Percentiles rank a stretch among this genome's conserved stretches.
Conservation (phyloP, 2,329 filamentous ascomycete species). For the Colletotrichum orchidophilum region DNA sequence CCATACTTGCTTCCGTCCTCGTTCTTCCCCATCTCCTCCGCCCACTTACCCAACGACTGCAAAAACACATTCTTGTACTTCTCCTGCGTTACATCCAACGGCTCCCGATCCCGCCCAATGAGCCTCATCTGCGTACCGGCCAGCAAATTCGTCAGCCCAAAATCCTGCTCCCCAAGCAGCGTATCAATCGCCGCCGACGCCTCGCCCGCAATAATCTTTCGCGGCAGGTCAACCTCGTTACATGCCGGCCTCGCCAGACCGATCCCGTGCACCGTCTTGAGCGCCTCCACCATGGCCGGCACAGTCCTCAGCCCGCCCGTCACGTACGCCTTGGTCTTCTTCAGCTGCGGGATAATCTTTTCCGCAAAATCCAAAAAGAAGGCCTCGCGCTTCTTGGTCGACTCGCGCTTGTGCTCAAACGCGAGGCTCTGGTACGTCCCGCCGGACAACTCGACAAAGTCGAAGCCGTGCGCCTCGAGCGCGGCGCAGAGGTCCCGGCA, state of each 20-base stretch:
- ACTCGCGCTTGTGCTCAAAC: slow-evolving; percentile 62
- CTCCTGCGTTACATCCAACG: slow-evolving; percentile 42
- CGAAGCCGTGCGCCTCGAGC: slow-evolving; percentile 58
- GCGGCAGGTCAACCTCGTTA: slow-evolving; percentile 43
- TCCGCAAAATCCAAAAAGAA: slow-evolving; percentile 71
- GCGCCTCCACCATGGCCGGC: slow-evolving; percentile 65
- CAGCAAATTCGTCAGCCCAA: slow-evolving; percentile 46
- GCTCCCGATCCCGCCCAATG: slow-evolving; percentile 43
- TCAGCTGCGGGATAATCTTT: slow-evolving; percentile 52
- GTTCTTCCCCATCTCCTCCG: slow-evolving; percentile 42
- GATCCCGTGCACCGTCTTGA: slow-evolving; percentile 67
- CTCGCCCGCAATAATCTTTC: slow-evolving; percentile 45
- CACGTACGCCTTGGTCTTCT: slow-evolving; percentile 65
- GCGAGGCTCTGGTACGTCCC: slow-evolving; percentile 67
- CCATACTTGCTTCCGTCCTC: slow-evolving; percentile 43
- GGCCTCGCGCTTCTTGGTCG: slow-evolving; percentile 63
- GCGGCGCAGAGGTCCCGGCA: slow-evolving; percentile 55
- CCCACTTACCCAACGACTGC: slow-evolving; percentile 42
- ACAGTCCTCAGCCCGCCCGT: slow-evolving; percentile 67
- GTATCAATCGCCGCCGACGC: slow-evolving; percentile 58
- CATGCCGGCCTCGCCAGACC: slow-evolving; percentile 57
- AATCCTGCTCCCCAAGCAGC: slow-evolving; percentile 60
- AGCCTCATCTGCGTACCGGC: slow-evolving; percentile 46
- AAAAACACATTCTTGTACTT: slow-evolving; percentile 43
- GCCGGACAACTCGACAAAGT: slow-evolving; percentile 69